Conservation (phyloP, 2,329 filamentous ascomycete genomes). For the Calonectria leucothoes region DNA sequence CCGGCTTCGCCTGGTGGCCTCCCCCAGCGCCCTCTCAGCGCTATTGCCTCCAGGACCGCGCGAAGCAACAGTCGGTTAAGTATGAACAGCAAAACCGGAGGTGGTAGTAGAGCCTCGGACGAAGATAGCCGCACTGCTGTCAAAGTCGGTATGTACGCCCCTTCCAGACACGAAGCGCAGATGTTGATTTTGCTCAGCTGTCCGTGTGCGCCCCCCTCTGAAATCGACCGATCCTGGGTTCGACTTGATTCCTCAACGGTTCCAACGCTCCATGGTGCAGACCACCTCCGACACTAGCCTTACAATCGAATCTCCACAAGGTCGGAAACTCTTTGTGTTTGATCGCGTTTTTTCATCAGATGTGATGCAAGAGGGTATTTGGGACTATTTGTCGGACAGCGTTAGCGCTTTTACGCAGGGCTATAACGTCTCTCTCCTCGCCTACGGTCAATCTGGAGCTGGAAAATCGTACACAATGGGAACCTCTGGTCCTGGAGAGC, state of each 20-base stretch:
- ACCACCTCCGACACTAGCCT: slow-evolving; percentile 87
- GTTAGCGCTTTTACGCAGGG: slow-evolving; percentile 92
- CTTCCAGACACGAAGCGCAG: not conserved
- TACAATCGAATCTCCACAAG: slow-evolving; percentile 89
- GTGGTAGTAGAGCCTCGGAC: slow-evolving; percentile 85
- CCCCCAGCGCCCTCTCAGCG: slow-evolving; percentile 81
- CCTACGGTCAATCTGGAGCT: slow-evolving; percentile 96
- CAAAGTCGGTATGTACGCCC: slow-evolving; percentile 85
- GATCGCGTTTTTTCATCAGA: slow-evolving; percentile 93
- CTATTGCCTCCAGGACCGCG: slow-evolving; percentile 76
- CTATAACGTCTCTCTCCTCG: slow-evolving; percentile 97
- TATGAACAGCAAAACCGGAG: slow-evolving; percentile 81
- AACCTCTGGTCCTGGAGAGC: slow-evolving; percentile 86
- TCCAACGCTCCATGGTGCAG: slow-evolving; percentile 92
- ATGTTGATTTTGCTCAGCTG: slow-evolving; percentile 67
- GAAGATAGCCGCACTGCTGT: slow-evolving; percentile 92
- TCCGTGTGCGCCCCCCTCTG: slow-evolving; percentile 91
- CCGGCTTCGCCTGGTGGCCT: slow-evolving; percentile 71
- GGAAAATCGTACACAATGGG: slow-evolving; percentile 99
- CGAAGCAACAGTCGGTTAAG: slow-evolving; percentile 89
- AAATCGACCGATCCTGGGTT: slow-evolving; percentile 87
- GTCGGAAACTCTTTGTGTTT: slow-evolving; percentile 95
- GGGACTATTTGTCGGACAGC: slow-evolving; percentile 93
- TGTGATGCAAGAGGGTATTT: slow-evolving; percentile 87
- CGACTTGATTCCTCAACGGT: slow-evolving; percentile 95